Base-by-base conservation (phyloP, 257 asterid genomes). In the Eustoma russellianum region DNA sequence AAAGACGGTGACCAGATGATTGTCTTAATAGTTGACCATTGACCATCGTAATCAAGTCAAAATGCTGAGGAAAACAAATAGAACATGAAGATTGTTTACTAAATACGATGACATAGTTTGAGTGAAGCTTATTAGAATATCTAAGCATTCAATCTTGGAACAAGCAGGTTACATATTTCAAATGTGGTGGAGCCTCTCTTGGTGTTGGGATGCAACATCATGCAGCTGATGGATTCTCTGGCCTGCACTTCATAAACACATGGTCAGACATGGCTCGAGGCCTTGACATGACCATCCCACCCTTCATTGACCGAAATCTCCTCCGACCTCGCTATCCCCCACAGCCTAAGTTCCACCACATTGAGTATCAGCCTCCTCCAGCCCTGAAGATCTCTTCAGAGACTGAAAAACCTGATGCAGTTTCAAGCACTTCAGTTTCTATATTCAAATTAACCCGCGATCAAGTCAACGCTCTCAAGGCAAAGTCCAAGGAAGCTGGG, bases 251-350 rank as follows among this genome's bases (percentile, higher is more conserved):
- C 79, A 79, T 88, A 78, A 88, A 88, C 69, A 67, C 99, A 43
- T 88, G 99, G 99, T 82, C 99, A 15, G 95, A 92, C 18, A 79
- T 85, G 86, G 89, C 99, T n/a, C 88, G 95, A 0, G 95, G 95
- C 12, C 83, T 82, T 17, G 85, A 79, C 67, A 51, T 87, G 34
- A 74, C 86, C 7, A 33, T 77, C 70, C 70, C 78, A 5, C 98
- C 94, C 0, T 88, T 82, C 80, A 92, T 87, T 50, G 94, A 92
- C 63, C 79, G 98, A 8, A 85, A 94, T 54, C 93, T 85, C 50
- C 94, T 92, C 66, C 74, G 76, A 0, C 90, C 97, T 0, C 88
- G 88, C 3, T 94, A 92, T 33, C 93, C 95, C 7, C 93, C 98
- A 5, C 80, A 46, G 33, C 97, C 97, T 4, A 85, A 74, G 10